These are phyloP conservation scores for Hyphopichia fennica DNA, from an alignment of 1,139 yeast species.

Conservation along the genomic window DNA sequence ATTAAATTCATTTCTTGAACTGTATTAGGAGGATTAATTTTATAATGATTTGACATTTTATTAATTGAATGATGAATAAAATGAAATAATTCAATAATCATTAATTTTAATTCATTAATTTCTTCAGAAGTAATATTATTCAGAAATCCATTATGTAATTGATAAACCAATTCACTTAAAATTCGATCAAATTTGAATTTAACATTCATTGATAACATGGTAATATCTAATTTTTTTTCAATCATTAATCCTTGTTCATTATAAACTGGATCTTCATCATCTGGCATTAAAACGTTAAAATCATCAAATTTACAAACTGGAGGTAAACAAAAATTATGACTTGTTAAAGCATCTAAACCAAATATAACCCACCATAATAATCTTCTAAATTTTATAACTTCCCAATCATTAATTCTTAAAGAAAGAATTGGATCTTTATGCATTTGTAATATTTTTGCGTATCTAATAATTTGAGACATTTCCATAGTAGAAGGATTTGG, in stretches of 20 bases:
- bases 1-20: constrained; percentile 47
- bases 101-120: constrained; percentile 43
- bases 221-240: constrained; percentile 32
- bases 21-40: constrained; percentile 27
- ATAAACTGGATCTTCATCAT: constrained; percentile 42
- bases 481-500: constrained; percentile 58
- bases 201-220: constrained; percentile 48
- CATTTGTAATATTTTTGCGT: constrained; percentile 55
- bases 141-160: constrained; percentile 41
- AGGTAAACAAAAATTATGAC: constrained; percentile 56
- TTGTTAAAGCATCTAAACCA: constrained; percentile 57
- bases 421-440: constrained; percentile 59
- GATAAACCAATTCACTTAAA: constrained; percentile 51
- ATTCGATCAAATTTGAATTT: constrained; percentile 54
- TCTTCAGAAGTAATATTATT: constrained; percentile 37
- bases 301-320: constrained; percentile 57
- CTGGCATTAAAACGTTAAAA: constrained; percentile 57
- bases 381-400: constrained; percentile 52
- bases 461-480: constrained; percentile 49
- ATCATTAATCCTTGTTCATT: constrained; percentile 21
- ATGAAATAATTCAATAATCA: constrained; percentile 50
- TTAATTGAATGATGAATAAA: constrained; percentile 48
- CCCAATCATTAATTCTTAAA: constrained; percentile 48
- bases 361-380: constrained; percentile 67
- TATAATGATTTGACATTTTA: constrained; percentile 24